These are phyloP conservation scores for Didymella pomorum DNA, from an alignment of 2,329 filamentous ascomycete genomes.

Conservation along the genomic window DNA sequence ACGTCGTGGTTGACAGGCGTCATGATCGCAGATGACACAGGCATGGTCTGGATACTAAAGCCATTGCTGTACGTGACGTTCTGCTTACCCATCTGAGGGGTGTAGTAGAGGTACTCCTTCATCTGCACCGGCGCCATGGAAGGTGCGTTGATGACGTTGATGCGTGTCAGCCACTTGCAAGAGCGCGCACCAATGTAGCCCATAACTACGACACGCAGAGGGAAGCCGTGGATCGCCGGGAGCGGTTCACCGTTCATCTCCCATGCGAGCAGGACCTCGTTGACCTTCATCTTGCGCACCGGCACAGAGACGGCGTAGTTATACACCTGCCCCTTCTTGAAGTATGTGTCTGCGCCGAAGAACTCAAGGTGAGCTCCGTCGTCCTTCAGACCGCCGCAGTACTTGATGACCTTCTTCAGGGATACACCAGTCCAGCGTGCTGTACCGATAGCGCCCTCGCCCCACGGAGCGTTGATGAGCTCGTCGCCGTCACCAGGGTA, in stretches of 20 bases:
- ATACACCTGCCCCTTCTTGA: constrained; percentile 70
- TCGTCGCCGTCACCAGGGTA: constrained; percentile 75
- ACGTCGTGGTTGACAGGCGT: constrained; percentile 67
- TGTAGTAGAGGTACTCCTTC: constrained; percentile 74
- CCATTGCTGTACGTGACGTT: constrained; percentile 67
- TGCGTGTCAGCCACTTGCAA: constrained; percentile 69
- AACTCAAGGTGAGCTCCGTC: constrained; percentile 71
- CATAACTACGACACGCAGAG: constrained; percentile 68
- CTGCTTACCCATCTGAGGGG: constrained; percentile 72
- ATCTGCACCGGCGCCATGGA: constrained; percentile 68
- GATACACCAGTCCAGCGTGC: constrained; percentile 69
- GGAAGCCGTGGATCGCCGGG: constrained; percentile 71
- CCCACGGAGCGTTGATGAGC: constrained; percentile 53
- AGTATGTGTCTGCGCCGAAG: constrained; percentile 75
- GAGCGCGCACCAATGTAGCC: constrained; percentile 72
- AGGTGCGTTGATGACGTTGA: constrained; percentile 67
- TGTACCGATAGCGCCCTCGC: constrained; percentile 70
- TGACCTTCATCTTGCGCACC: constrained; percentile 70
- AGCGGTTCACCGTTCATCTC: constrained; percentile 74
- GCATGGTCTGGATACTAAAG: constrained; percentile 76
- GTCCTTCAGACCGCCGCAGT: constrained; percentile 68
- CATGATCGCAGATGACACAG: constrained; percentile 73
- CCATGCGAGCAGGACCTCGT: constrained; percentile 74
- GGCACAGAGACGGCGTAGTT: constrained; percentile 75
- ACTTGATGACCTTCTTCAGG: constrained; percentile 74